Conservation (phyloP, 106 monocot species). For the Chionographis japonica region DNA sequence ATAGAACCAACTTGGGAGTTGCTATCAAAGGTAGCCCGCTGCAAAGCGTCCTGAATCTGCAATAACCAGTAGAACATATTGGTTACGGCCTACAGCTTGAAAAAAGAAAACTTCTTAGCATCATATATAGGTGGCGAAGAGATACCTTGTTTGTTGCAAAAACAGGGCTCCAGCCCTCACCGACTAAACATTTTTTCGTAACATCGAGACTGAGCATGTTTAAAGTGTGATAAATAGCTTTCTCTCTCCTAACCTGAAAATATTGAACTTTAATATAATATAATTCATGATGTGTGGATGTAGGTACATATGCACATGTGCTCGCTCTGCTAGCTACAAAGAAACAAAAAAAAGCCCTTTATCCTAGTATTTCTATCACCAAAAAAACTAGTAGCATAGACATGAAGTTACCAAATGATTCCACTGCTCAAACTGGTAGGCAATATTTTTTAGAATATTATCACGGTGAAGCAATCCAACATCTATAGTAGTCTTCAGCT, state of each 20-base stretch:
- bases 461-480: slow-evolving; percentile 58
- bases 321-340: neutral
- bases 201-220: slow-evolving; percentile 99
- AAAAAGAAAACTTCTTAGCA: neutral
- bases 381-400: neutral
- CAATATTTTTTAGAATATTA: slow-evolving; percentile 56
- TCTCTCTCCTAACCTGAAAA: slow-evolving; percentile 75
- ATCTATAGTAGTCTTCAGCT: slow-evolving; percentile 72
- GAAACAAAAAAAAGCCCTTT: neutral
- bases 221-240: slow-evolving; percentile 87
- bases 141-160: slow-evolving; percentile 68
- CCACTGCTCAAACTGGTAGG: slow-evolving; percentile 66
- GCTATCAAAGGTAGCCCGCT: slow-evolving; percentile 69
- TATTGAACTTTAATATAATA: too few relatives aligned
- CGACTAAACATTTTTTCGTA: slow-evolving; percentile 93
- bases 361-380: neutral
- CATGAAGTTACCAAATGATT: slow-evolving; percentile 40
- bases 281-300: neutral
- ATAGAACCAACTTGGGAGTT: slow-evolving; percentile 98
- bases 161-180: slow-evolving; percentile 94
- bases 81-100: neutral
- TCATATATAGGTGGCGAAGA: neutral
- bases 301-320: neutral
- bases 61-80: slow-evolving; percentile 3
- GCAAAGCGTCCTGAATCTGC: slow-evolving; percentile 79